Base-by-base conservation (phyloP, 495 filamentous ascomycete species). In the Tuber borchii region DNA sequence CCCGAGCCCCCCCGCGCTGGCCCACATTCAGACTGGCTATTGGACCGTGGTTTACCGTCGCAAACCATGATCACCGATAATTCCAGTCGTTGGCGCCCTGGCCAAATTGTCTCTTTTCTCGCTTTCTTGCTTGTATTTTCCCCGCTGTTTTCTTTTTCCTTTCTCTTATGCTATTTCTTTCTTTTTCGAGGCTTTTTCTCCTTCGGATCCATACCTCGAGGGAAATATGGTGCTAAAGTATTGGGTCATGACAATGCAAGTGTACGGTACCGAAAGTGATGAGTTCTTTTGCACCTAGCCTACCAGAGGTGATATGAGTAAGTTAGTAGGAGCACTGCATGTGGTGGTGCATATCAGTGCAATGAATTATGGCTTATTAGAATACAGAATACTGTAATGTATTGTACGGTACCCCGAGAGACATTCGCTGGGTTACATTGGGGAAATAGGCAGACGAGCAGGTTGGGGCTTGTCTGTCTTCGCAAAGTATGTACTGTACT, bases 401-500 rank as follows among this genome's bases (percentile, higher is more conserved):
- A 6, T 65, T 65, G 56, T 1, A 65, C 56, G 12, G 56, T 1
- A 65, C 56, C 2, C 31, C 0, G 56, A 16, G 26, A 34, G 56
- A 7, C 56, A 65, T 34, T 65, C 14, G 3, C 56, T 17, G 4
- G 56, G 56, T 34, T 34, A 61, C 56, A 19, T 65, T 65, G 4
- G 72, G 34, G 43, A 75, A 42, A 68, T 65, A 61, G 75, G 39
- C 20, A 74, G 75, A 69, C 48, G 42, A 44, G 42, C 51, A 42
- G n/a, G 51, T 48, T 51, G 46, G 42, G 31, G 69, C 74, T 71
- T 75, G 73, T 75, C 51, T 31, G 26, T 10, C 56, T 2, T 34
- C 16, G 26, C 56, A 34, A 14, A 6, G 56, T 31, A 26, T 61
- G 46, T 48, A 48, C 7, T 7, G 26, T 61, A 61, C 51, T 31